Evolutionary conservation across 2,329 filamentous ascomycete genomes (phyloP), one percentile per base, ranked within the genome.

Genomic region (Tolypocladium guangdongense): DNA sequence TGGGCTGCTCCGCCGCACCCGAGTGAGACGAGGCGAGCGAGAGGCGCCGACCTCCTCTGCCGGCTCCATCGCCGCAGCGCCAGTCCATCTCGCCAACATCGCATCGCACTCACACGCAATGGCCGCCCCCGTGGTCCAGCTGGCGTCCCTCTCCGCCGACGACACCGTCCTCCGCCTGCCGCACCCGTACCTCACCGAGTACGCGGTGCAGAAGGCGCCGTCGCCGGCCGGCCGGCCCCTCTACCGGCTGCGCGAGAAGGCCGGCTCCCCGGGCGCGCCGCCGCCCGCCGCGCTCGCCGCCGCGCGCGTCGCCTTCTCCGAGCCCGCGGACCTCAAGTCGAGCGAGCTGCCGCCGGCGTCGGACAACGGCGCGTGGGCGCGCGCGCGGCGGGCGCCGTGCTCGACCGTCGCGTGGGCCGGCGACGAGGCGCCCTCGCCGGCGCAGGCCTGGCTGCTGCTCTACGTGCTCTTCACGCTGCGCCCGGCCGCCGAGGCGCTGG

Each of bases 351-450:
- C 75, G 4, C 63, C 74, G 38, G 67, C 69, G 46, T 77, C 76
- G 54, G 77, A 80, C 66, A 81, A 81, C 65, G 78, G 75, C 47
- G 67, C 76, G 49, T 81, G 78, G 78, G 78, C 74, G 7, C 71
- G 78, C n/a, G 74, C 78, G n/a, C 69, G 77, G 37, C 74, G 78
- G 54, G 77, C 76, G 4, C 78, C 78, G 3, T 69, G 70, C 52
- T 73, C 75, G 43, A 66, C 66, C 7, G 61, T 77, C 48, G 60
- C 63, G 50, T 81, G 78, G 78, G 68, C 71, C 24, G 66, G 61
- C 24, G 56, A 62, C 1, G 60, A 66, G 18, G 57, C 70, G 2
- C 77, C 77, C 0, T 74, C 72, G 0, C 64, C 77, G 30, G 77
- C 69, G 5, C 78, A 80, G 62, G 68, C 73, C 38, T 81, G 78